Evolutionary conservation across 768 basidiomycete species (phyloP), one percentile per base, ranked within the genome.

Genomic region (Boletus barrowsii): DNA sequence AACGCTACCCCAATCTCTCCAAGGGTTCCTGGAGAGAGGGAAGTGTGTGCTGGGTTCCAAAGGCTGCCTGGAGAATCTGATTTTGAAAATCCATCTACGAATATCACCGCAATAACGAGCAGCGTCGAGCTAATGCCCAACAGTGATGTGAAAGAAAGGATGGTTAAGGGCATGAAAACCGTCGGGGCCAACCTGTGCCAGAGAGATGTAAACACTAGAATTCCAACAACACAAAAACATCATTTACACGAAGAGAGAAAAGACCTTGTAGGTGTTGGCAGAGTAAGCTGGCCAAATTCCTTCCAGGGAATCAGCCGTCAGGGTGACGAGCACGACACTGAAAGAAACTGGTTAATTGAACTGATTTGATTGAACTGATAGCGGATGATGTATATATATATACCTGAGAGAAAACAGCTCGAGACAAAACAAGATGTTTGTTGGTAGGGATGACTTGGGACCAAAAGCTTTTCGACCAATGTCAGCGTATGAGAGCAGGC

Each of bases 401-500:
- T 49, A 88, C 89, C 87, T 82, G 24, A 96, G 79, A 36, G 90
- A 83, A 66, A 96, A 94, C 9, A 93, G 69, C 68, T 97, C 94
- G 10, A 95, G 74, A 59, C 90, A 93, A 68, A 97, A 96, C 58
- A 96, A 76, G 8, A 78, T 49, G 58, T 83, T 84, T 49, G 90
- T 87, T 26, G 87, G 61, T 1, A 83, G 72, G 30, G 81, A 84
- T 0, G 87, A 87, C 42, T 77, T 78, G 9, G 79, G 77, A 2
- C 95, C 95, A 70, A 95, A 96, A 1, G 95, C 93, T 64, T 89
- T 92, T 54, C 82, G 79, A 26, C 89, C 93, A 57, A 97, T 89
- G 64, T 98, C 95, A 4, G 91, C 82, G 67, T 97, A 98, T 6
- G 93, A 92, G 24, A 82, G 80, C 30, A 95, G 63, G 6, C 76